Conservation (phyloP, 2,329 filamentous ascomycete species). For the Keithomyces neogunnii region DNA sequence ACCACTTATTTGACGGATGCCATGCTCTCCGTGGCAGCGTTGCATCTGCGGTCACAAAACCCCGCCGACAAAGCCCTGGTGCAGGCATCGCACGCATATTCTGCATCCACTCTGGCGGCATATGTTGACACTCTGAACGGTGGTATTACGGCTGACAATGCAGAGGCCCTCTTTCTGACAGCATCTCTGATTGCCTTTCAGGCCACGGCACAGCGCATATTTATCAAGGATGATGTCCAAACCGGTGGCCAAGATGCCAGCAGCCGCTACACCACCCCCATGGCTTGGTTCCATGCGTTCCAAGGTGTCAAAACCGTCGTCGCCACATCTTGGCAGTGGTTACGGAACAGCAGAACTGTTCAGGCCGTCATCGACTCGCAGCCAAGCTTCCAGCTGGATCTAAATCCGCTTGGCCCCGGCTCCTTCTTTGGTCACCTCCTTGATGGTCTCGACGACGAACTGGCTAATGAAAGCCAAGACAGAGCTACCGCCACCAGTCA, state of each 20-base stretch:
- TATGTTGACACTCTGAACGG: slow-evolving; percentile 48
- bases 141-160: slow-evolving; percentile 50
- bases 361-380: slow-evolving; percentile 56
- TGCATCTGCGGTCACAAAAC: slow-evolving; percentile 48
- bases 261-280: slow-evolving; percentile 47
- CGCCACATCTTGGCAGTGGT: slow-evolving; percentile 55
- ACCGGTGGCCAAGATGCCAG: slow-evolving; percentile 22
- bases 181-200: slow-evolving; percentile 59
- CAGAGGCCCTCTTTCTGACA: slow-evolving; percentile 55
- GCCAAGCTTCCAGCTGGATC: slow-evolving; percentile 51
- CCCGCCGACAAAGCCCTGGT: slow-evolving; percentile 53
- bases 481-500: slow-evolving; percentile 29
- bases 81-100: slow-evolving; percentile 55
- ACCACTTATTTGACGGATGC: slow-evolving; percentile 53
- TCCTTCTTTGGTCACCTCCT: slow-evolving; percentile 56
- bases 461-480: slow-evolving; percentile 27
- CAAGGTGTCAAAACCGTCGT: slow-evolving; percentile 60
- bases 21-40: slow-evolving; percentile 54
- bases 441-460: slow-evolving; percentile 48
- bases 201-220: slow-evolving; percentile 53
- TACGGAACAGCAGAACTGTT: slow-evolving; percentile 48
- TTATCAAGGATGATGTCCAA: slow-evolving; percentile 46
- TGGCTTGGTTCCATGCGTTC: slow-evolving; percentile 59
- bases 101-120: slow-evolving; percentile 53
- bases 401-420: slow-evolving; percentile 38